phyloP scores from a whole-genome alignment of 2,329 filamentous ascomycete genomes.

The Rhynchosporium secalis region DNA sequence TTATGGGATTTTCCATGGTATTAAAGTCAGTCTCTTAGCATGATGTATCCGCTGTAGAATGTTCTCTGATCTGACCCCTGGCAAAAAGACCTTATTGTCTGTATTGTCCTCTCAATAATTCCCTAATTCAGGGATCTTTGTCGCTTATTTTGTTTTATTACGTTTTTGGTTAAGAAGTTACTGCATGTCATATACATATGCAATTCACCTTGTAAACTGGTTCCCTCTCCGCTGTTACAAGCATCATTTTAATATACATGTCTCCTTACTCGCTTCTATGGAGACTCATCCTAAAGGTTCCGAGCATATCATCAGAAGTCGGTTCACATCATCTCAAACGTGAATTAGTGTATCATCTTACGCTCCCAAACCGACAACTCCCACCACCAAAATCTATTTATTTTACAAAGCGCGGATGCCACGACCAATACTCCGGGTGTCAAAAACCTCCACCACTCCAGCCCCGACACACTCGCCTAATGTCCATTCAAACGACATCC shows the following conservation, averaged over 20 bases:
- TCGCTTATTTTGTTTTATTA: background rate
- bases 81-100: too few species aligned
- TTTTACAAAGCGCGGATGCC: constrained; percentile 52
- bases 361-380: constrained; percentile 12
- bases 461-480: constrained; percentile 69
- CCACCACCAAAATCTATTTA: constrained; percentile 10
- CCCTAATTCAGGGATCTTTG: background rate
- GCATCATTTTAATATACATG: background rate
- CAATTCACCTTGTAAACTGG: background rate
- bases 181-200: constrained; percentile 11
- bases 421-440: constrained; percentile 71
- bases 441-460: constrained; percentile 71
- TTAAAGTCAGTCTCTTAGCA: too few species aligned
- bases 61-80: too few species aligned
- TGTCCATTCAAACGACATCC: constrained; percentile 70
- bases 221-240: background rate
- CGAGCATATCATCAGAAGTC: background rate
- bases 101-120: background rate
- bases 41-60: too few species aligned
- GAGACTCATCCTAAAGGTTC: background rate
- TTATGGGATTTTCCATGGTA: too few species aligned
- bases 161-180: background rate
- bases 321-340: constrained; percentile 1
- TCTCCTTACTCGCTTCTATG: background rate
- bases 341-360: constrained; percentile 6